Evolutionary conservation across 2,329 filamentous ascomycete species (phyloP).

Genomic region (Graphilbum ipis-grandicollis): DNA sequence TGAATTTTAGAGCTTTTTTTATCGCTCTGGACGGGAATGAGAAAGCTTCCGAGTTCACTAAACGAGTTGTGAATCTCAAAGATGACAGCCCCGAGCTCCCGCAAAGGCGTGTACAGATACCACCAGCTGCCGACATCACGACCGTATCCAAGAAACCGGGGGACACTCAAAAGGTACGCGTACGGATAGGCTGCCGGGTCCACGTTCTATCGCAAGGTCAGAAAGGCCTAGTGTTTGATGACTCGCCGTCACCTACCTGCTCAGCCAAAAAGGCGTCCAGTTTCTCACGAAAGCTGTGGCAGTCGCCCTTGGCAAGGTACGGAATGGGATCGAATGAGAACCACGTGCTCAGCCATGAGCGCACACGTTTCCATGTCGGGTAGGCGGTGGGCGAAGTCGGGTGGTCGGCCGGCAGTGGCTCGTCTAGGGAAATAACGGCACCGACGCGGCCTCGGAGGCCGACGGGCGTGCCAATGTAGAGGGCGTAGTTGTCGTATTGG

Average conservation of each 20-base stretch:
- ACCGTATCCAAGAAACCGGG: not conserved
- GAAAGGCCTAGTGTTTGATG: too few species aligned
- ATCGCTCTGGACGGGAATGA: not conserved
- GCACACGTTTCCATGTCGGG: not conserved
- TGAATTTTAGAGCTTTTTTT: too few species aligned
- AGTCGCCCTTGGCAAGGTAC: not conserved
- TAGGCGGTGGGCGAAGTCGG: not conserved
- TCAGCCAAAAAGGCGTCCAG: not conserved
- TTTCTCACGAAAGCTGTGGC: not conserved
- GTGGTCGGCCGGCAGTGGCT: not conserved
- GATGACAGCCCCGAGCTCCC: not conserved
- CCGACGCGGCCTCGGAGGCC: not conserved
- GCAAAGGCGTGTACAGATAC: not conserved
- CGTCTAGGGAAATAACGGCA: not conserved
- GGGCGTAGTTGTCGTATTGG: not conserved
- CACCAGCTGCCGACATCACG: not conserved
- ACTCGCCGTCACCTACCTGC: not conserved
- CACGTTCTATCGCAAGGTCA: not conserved
- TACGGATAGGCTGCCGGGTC: not conserved
- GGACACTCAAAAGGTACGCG: not conserved
- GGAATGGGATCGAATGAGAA: not conserved
- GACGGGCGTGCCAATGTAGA: not conserved
- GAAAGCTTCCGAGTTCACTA: not conserved
- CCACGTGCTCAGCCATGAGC: not conserved
- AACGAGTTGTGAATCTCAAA: not conserved